Conservation (phyloP, 106 monocot genomes). For the Narthecium ossifragum region DNA sequence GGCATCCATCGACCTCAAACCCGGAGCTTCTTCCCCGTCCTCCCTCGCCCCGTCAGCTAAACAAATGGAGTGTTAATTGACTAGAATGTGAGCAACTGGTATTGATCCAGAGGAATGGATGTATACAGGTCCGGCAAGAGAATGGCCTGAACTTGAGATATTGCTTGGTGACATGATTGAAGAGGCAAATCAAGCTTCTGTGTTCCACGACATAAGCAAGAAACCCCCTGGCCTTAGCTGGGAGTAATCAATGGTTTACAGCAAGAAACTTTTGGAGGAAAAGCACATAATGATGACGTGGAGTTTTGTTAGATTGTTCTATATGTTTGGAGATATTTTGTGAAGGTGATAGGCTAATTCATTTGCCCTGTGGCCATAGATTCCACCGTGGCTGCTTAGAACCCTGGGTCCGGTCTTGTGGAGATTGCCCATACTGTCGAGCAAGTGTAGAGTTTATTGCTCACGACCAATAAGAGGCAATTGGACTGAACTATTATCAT, state of each 20-base stretch:
- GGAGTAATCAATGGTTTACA: conserved; percentile 4
- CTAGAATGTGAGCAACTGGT: too few species aligned
- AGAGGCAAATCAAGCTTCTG: not conserved
- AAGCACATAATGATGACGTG: not conserved
- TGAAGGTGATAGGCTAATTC: conserved; percentile 17
- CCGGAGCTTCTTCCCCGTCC: too few species aligned
- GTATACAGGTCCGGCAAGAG: too few species aligned
- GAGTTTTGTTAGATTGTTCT: conserved; percentile 5
- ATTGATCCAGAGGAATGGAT: too few species aligned
- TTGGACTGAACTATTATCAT: too few species aligned
- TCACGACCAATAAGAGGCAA: too few species aligned
- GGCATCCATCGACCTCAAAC: too few species aligned
- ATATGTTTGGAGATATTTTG: conserved; percentile 25
- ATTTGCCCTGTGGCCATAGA: conserved; percentile 14
- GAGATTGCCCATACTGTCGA: conserved; percentile 31
- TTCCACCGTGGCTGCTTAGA: conserved; percentile 20
- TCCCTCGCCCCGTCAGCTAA: too few species aligned
- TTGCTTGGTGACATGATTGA: not conserved
- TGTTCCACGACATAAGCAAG: conserved; percentile 1
- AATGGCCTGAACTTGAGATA: not conserved
- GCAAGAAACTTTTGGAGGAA: conserved; percentile 10
- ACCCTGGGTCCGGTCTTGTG: conserved; percentile 21
- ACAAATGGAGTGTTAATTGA: too few species aligned
- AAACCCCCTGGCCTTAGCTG: conserved; percentile 16
- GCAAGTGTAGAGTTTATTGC: too few species aligned